These are phyloP conservation scores for Kewa caespitosa DNA, from an alignment of 179 eudicot genomes.

Conservation along the genomic window DNA sequence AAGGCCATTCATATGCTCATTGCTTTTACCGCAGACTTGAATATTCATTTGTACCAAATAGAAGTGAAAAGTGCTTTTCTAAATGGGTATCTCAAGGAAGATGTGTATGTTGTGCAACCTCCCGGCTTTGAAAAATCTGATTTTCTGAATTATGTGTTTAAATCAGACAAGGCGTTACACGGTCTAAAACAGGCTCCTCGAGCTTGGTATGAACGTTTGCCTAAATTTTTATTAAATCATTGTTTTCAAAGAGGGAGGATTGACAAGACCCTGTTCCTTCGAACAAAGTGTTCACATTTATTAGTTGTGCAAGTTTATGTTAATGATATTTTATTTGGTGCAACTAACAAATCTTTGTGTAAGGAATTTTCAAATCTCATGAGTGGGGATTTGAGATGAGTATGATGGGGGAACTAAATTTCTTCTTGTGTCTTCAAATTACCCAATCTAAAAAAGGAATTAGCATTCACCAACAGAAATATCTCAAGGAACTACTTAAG, in stretches of 20 bases:
- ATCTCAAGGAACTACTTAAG: neutral
- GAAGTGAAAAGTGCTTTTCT: neutral
- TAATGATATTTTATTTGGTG: conserved; percentile 14
- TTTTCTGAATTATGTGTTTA: neutral
- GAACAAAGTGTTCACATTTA: neutral
- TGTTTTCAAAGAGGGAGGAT: neutral
- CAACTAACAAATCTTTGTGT: conserved; percentile 4
- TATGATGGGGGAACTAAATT: conserved; percentile 19
- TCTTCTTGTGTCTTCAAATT: conserved; percentile 8
- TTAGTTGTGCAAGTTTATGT: conserved; percentile 10
- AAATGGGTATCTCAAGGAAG: neutral
- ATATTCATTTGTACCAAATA: neutral
- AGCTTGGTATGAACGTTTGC: neutral
- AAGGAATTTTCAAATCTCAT: neutral
- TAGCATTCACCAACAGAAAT: neutral
- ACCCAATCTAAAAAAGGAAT: neutral
- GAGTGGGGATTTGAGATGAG: conserved; percentile 12
- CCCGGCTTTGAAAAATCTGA: neutral
- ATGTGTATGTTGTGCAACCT: neutral
- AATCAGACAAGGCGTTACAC: neutral
- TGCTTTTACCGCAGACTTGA: neutral
- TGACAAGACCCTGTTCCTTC: conserved; percentile 2
- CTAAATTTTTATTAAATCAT: neutral
- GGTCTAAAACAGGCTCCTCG: neutral
- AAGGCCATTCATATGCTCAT: neutral